Evolutionary conservation across 2,329 filamentous ascomycete species (phyloP), one percentile per base, ranked within the genome.

Genomic region (Ceratocystiopsis minuta): DNA sequence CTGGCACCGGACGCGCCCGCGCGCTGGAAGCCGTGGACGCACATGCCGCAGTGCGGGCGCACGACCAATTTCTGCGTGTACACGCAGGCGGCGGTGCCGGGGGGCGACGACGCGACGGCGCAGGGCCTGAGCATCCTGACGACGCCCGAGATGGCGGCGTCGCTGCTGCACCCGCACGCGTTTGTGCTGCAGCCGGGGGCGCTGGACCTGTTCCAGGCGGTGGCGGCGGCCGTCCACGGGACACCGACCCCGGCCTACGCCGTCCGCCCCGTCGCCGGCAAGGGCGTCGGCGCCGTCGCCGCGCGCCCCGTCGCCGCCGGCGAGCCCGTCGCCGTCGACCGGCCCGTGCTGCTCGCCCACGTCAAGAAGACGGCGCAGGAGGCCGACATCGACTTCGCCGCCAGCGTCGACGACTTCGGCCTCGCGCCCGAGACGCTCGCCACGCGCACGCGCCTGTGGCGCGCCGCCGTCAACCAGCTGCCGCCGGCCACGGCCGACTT

Each of bases 111-210:
- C 15, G 4, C 28, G 17, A 31, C 10, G n/a, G 6, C 6, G 16
- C 41, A 44, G 20, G 43, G 47, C 39, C 14, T 51, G 43, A 37
- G 45, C 52, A 39, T 49, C 11, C 41, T 48, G 10, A 51, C 57
- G 9, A 60, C 55, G 0, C 58, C 59, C 1, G 55, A 57, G 40
- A 51, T 49, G 18, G 55, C 58, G 2, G 53, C 58, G 0, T 44
- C 43, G 34, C 48, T 48, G 1, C 36, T 48, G 16, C 34, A 48
- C 20, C 44, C 24, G 4, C 38, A 39, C 34, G 20, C 43, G 32
- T 41, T 42, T 12, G 37, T 34, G 1, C 36, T 45, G 6, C 18
- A 42, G 24, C 36, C 46, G 4, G 13, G 33, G 13, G 33, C 32
- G 2, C 37, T 45, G 4, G 41, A 39, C 18, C 12, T 12, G 11